Conservation (phyloP, 352 stramenopile species). For the Phytophthora cactorum region DNA sequence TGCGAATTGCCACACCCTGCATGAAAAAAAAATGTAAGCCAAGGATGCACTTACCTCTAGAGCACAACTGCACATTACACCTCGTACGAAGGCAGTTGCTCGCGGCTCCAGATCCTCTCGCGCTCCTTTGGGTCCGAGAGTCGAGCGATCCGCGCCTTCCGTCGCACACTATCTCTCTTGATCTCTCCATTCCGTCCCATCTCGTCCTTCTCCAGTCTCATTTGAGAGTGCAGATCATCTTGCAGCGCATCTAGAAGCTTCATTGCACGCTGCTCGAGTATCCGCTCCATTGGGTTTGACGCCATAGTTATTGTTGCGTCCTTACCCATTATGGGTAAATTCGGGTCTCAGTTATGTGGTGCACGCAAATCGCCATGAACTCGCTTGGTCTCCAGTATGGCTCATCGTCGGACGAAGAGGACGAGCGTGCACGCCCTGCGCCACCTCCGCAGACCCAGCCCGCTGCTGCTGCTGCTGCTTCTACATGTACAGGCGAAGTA, state of each 20-base stretch:
- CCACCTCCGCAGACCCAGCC: not conserved
- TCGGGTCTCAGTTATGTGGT: constrained; percentile 10
- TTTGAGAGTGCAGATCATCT: constrained; percentile 64
- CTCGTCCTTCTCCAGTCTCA: constrained; percentile 61
- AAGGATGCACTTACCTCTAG: not conserved
- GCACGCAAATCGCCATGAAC: constrained; percentile 41
- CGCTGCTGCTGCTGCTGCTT: not conserved
- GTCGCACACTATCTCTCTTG: constrained; percentile 39
- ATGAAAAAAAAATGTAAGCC: not conserved
- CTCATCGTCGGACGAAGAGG: constrained; percentile 41
- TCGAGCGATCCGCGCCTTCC: constrained; percentile 52
- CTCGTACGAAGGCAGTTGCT: constrained; percentile 48
- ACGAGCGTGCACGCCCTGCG: constrained; percentile 1
- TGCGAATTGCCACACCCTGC: constrained; percentile 52
- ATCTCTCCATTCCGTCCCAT: constrained; percentile 28
- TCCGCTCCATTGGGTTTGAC: constrained; percentile 63
- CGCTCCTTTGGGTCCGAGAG: constrained; percentile 55
- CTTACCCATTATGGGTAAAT: constrained; percentile 31
- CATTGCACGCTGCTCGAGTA: constrained; percentile 66
- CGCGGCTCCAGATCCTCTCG: constrained; percentile 59
- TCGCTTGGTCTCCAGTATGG: constrained; percentile 47
- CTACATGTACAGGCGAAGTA: constrained; percentile 9
- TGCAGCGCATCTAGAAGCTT: constrained; percentile 64
- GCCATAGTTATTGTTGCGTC: constrained; percentile 18
- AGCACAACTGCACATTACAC: constrained; percentile 20